These are phyloP conservation scores for Cladorrhinum samala DNA, from an alignment of 495 filamentous ascomycete genomes.

Conservation along the genomic window DNA sequence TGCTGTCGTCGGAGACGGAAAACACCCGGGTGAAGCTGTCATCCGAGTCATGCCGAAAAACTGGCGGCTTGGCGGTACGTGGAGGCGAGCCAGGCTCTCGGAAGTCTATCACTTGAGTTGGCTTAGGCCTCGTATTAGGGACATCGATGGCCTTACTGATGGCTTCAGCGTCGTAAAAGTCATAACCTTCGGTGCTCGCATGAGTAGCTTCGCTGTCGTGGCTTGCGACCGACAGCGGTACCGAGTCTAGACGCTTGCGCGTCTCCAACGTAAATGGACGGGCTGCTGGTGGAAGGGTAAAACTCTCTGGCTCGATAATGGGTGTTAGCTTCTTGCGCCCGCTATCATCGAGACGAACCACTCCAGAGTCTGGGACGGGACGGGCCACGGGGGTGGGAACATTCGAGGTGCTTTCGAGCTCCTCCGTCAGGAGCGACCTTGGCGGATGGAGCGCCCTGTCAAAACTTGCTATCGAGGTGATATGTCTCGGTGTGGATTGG, in stretches of 20 bases:
- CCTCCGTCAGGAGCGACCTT: constrained; percentile 40
- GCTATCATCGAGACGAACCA: constrained; percentile 19
- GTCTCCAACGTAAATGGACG: constrained; percentile 22
- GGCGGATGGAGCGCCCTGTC: constrained; percentile 19
- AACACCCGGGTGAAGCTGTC: constrained; percentile 75
- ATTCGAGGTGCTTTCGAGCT: constrained; percentile 67
- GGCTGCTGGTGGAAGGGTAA: constrained; percentile 35
- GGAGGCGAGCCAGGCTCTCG: constrained; percentile 20
- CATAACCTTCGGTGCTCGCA: constrained; percentile 49
- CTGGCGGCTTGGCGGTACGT: constrained; percentile 30
- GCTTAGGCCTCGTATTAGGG: constrained; percentile 20
- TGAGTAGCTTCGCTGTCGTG: constrained; percentile 37
- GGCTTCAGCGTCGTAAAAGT: constrained; percentile 50
- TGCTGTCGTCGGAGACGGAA: constrained; percentile 64
- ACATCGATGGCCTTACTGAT: constrained; percentile 40
- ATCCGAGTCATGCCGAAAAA: constrained; percentile 63
- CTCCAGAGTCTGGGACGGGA: constrained; percentile 46
- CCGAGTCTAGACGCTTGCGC: constrained; percentile 39
- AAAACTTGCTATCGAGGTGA: constrained; percentile 23
- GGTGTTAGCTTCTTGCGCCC: constrained; percentile 32
- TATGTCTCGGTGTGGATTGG: constrained; percentile 35
- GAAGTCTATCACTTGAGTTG: constrained; percentile 29
- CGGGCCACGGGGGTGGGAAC: constrained; percentile 71
- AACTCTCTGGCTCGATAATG: constrained; percentile 36
- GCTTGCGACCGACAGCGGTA: constrained; percentile 36